These are phyloP conservation scores for Sonneratia alba DNA, from an alignment of 345 rosid species.

Conservation along the genomic window DNA sequence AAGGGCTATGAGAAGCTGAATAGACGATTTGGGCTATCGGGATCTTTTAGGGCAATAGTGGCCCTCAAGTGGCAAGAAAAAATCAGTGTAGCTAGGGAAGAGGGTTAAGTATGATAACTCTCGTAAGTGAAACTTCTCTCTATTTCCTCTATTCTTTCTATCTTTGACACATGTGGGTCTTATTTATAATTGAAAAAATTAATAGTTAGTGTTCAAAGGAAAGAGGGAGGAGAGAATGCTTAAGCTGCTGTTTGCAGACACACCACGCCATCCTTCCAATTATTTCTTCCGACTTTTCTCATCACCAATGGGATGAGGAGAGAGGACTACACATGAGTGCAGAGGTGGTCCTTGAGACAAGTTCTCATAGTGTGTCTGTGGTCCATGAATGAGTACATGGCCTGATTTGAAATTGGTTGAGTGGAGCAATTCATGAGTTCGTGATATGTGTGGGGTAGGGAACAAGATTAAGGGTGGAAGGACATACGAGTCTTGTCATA, in stretches of 20 bases:
- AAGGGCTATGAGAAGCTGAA: not conserved
- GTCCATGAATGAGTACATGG: conserved; percentile 29
- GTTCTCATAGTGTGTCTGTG: conserved; percentile 29
- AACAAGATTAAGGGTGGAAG: not conserved
- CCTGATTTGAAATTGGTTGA: conserved; percentile 18
- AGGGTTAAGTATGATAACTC: too few relatives aligned
- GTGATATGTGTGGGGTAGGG: not conserved
- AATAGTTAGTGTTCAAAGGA: not conserved
- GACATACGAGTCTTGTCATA: not conserved
- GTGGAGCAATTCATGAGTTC: conserved; percentile 4
- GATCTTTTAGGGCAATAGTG: not conserved
- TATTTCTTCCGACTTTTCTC: conserved; percentile 2
- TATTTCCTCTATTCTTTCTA: too few relatives aligned
- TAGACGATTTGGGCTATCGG: not conserved
- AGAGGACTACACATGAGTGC: conserved; percentile 2
- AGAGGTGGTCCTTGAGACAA: conserved; percentile 14
- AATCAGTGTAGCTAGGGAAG: too few relatives aligned
- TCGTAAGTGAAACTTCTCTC: too few relatives aligned
- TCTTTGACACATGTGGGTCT: too few relatives aligned
- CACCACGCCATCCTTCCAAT: not conserved
- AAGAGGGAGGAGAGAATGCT: not conserved
- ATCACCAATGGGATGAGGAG: conserved; percentile 1
- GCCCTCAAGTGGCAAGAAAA: not conserved
- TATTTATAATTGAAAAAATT: not conserved
- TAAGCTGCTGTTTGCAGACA: not conserved